These are phyloP conservation scores for Paecilomyces dactylethromorphus DNA, from an alignment of 2,329 filamentous ascomycete genomes.

Conservation along the genomic window DNA sequence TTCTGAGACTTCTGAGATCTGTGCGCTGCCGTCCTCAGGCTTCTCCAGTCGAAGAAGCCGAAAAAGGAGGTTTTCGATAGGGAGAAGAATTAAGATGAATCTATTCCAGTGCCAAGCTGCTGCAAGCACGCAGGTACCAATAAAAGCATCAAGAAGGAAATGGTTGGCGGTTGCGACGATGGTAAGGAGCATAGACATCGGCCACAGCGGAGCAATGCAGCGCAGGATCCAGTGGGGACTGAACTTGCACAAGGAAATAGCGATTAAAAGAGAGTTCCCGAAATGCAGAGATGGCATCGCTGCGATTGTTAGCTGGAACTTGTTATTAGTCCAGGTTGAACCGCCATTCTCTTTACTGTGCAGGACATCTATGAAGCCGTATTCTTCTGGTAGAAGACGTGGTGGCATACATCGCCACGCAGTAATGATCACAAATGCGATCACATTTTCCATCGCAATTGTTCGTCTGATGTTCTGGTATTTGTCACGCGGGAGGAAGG, in stretches of 20 bases:
- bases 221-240: slow-evolving; percentile 35
- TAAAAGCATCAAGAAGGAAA: slow-evolving; percentile 60
- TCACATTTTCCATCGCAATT: slow-evolving; percentile 42
- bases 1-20: neutral
- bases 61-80: slow-evolving; percentile 14
- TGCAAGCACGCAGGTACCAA: slow-evolving; percentile 42
- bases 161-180: slow-evolving; percentile 65
- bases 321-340: slow-evolving; percentile 39
- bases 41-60: slow-evolving; percentile 16
- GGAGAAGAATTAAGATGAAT: slow-evolving; percentile 15
- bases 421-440: slow-evolving; percentile 44
- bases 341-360: slow-evolving; percentile 20
- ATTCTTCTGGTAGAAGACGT: slow-evolving; percentile 38
- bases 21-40: slow-evolving; percentile 3
- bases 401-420: slow-evolving; percentile 45
- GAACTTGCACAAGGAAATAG: slow-evolving; percentile 26
- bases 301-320: slow-evolving; percentile 43
- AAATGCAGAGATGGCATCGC: slow-evolving; percentile 47
- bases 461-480: slow-evolving; percentile 42
- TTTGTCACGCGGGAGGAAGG: slow-evolving; percentile 32
- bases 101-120: slow-evolving; percentile 15
- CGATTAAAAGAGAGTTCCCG: slow-evolving; percentile 28
- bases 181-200: slow-evolving; percentile 41
- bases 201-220: slow-evolving; percentile 37
- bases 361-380: slow-evolving; percentile 42